Evolutionary conservation across 306 rosid species (phyloP).

Genomic region (Dryas alaskensis): DNA sequence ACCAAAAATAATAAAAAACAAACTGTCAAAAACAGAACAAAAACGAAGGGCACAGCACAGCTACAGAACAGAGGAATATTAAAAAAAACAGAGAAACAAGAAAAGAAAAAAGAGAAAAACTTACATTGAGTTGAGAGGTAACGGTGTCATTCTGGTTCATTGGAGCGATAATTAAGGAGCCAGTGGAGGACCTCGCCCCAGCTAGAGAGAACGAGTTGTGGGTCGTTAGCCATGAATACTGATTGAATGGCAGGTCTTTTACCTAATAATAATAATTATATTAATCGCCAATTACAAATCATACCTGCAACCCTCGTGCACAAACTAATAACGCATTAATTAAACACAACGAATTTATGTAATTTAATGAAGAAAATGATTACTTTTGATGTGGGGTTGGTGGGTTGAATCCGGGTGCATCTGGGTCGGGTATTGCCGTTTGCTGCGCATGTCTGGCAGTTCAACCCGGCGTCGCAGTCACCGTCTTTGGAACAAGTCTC

Average conservation of each 20-base stretch:
- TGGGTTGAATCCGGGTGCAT: conserved; percentile 69
- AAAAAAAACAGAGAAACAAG: background rate
- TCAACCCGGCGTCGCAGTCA: conserved; percentile 67
- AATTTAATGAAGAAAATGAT: background rate
- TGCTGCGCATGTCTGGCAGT: conserved; percentile 65
- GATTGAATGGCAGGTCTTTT: conserved; percentile 70
- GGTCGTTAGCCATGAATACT: conserved; percentile 90
- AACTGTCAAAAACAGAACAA: background rate
- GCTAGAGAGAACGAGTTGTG: conserved; percentile 77
- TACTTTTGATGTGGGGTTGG: conserved; percentile 61
- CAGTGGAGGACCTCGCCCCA: conserved; percentile 64
- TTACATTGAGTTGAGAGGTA: conserved; percentile 67
- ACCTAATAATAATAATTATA: conserved; percentile 34
- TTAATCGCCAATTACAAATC: background rate
- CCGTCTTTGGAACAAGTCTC: conserved; percentile 68
- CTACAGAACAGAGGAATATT: background rate
- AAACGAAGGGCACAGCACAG: background rate
- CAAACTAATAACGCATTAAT: background rate
- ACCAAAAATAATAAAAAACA: background rate
- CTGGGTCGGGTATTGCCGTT: conserved; percentile 90
- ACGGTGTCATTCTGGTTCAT: conserved; percentile 83
- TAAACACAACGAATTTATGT: too few relatives aligned
- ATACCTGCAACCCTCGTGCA: background rate
- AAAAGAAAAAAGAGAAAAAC: background rate
- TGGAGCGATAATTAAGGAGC: conserved; percentile 49